Conservation (phyloP, 495 filamentous ascomycete species). For the Trichoderma virens region DNA sequence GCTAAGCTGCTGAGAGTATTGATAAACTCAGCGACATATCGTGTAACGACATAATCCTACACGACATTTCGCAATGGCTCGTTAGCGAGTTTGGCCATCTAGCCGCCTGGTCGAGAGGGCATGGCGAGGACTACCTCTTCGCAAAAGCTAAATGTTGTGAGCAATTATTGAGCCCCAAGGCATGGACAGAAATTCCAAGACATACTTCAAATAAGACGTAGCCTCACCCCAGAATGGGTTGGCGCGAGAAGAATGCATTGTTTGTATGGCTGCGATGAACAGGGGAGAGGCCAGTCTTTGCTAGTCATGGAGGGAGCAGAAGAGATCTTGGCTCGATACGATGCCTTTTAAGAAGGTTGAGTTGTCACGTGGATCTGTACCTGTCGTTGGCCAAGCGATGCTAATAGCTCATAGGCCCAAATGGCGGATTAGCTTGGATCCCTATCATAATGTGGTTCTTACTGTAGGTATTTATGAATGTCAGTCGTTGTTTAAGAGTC, state of each 20-base stretch:
- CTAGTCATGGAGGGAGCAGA: not conserved
- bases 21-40: slow-evolving; percentile 46
- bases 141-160: not conserved
- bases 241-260: not conserved
- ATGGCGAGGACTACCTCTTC: not conserved
- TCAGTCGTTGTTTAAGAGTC: too few relatives aligned
- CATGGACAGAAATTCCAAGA: not conserved
- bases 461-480: too few relatives aligned
- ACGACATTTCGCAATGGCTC: too few relatives aligned
- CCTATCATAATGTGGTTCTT: too few relatives aligned
- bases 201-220: slow-evolving; percentile 9
- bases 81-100: not conserved
- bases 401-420: too few relatives aligned
- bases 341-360: too few relatives aligned
- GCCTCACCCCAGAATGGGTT: not conserved
- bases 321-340: not conserved
- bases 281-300: not conserved
- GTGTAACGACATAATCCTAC: slow-evolving; percentile 43
- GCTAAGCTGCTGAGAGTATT: slow-evolving; percentile 42
- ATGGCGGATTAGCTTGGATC: too few relatives aligned
- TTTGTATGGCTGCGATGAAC: not conserved
- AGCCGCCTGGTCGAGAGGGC: not conserved
- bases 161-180: not conserved
- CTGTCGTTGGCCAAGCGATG: too few relatives aligned
- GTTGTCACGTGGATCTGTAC: too few relatives aligned